Base-by-base conservation (phyloP, 345 rosid genomes). In the Aquilaria malaccensis region DNA sequence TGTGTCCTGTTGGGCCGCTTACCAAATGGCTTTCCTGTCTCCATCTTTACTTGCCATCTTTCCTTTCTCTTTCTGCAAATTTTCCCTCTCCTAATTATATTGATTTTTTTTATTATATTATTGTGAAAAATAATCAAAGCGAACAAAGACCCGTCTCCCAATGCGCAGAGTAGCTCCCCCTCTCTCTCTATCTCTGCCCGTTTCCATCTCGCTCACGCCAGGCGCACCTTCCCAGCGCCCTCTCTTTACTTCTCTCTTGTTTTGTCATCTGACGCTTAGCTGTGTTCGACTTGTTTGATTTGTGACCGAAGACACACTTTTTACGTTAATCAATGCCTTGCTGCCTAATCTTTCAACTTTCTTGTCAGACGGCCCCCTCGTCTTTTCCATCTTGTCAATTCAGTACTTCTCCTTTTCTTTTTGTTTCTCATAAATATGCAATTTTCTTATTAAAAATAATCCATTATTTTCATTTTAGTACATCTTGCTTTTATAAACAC, bases 191-290 rank as follows among this genome's bases (percentile, higher is more conserved):
- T 10, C 22, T 49, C 6, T 22, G 50, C 49, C 54, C 55, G 68
- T 77, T 70, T 70, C 71, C 76, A 77, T 72, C 76, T 57, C 47
- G 62, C 47, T 72, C 81, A 69, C 80, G 79, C 73, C 79, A 72
- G 69, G 68, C 43, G 43, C 74, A 63, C 76, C 67, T 50, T 67
- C 72, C 64, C 31, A 7, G 33, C 43, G 43, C 4, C 46, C 49
- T 54, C 7, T 55, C 60, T 30, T 32, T 32, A 15, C 37, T 49
- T 30, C 55, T n/a, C 60, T 37, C 64, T 2, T 37, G 54, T 3
- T 3, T 7, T 52, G 43, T 13, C 43, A 37, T 37, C 43, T 37
- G 43, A 37, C 43, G 43, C 43, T 37, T 5, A 37, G 43, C 43
- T 37, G 43, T 37, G 43, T 37, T 37, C 43, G 22, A 22, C 22